phyloP scores from a whole-genome alignment of 805 yeast genomes.

The Candida palmyrensis region DNA sequence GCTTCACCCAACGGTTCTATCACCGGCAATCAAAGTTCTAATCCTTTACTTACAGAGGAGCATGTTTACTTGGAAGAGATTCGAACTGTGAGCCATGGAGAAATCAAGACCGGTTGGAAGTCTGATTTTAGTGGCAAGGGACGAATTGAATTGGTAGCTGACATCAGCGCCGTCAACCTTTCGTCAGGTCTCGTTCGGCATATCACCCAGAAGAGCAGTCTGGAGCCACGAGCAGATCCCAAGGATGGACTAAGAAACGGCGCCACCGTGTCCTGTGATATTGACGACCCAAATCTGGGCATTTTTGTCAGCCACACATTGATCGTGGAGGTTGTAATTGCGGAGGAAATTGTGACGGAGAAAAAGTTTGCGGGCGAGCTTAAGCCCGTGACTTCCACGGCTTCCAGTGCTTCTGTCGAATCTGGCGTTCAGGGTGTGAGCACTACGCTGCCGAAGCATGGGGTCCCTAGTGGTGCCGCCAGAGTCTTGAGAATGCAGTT shows the following conservation, averaged over 20 bases:
- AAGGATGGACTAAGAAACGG: constrained; percentile 25
- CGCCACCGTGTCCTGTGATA: constrained; percentile 69
- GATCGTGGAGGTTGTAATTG: constrained; percentile 86
- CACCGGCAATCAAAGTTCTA: constrained; percentile 5
- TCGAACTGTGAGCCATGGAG: constrained; percentile 72
- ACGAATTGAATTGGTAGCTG: constrained; percentile 71
- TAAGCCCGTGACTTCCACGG: constrained; percentile 20
- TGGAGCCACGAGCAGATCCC: constrained; percentile 19
- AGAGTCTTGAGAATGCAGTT: constrained; percentile 94
- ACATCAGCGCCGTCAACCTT: constrained; percentile 55
- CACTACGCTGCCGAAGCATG: constrained; percentile 28
- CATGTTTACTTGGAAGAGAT: constrained; percentile 64
- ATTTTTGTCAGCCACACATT: constrained; percentile 70
- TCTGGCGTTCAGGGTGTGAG: constrained; percentile 2
- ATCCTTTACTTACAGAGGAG: constrained; percentile 9
- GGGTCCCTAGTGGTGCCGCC: constrained; percentile 92
- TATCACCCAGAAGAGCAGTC: constrained; percentile 38
- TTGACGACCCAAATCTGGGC: constrained; percentile 78
- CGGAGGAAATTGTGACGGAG: constrained; percentile 68
- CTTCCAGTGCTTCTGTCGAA: constrained; percentile 10
- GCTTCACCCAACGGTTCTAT: constrained; percentile 6
- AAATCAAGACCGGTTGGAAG: constrained; percentile 90
- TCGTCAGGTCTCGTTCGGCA: constrained; percentile 50
- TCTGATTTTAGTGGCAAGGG: constrained; percentile 81
- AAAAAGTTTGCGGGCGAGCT: constrained; percentile 10